These are phyloP conservation scores for Pestalotiopsis sp. DNA, from an alignment of 2,329 filamentous ascomycete genomes.

Conservation along the genomic window DNA sequence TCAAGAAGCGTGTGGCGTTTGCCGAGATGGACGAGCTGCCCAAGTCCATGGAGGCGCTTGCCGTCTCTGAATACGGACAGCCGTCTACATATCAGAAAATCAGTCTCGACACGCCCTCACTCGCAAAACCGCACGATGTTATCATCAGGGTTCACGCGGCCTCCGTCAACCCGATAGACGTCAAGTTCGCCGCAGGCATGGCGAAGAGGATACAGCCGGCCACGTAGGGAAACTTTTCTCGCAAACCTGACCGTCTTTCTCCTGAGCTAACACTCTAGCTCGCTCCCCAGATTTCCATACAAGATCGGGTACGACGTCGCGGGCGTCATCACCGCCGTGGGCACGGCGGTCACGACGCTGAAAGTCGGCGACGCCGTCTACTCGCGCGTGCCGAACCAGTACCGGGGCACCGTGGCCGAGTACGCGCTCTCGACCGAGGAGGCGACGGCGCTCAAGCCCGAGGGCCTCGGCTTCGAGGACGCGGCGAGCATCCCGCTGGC, in stretches of 20 bases:
- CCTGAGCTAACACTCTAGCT: neutral
- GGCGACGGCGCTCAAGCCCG: neutral
- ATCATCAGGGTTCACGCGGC: neutral
- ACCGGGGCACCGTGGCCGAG: neutral
- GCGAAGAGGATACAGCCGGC: neutral
- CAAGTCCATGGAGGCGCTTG: neutral
- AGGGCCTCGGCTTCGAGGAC: neutral
- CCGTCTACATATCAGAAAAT: neutral
- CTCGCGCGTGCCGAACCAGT: neutral
- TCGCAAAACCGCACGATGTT: neutral
- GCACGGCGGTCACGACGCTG: neutral
- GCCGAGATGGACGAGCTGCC: neutral
- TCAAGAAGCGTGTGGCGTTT: too few relatives aligned
- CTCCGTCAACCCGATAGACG: neutral
- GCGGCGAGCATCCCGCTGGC: neutral
- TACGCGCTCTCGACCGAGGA: neutral
- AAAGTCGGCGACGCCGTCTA: neutral
- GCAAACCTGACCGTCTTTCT: neutral
- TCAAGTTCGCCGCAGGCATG: neutral
- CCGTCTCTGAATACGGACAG: neutral
- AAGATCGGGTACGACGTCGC: neutral
- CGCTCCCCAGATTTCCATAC: neutral
- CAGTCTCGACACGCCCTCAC: neutral
- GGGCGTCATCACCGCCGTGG: neutral
- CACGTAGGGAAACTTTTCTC: neutral